phyloP scores from a whole-genome alignment of 1,284 basidiomycete species.

The Heterobasidion annosum region DNA sequence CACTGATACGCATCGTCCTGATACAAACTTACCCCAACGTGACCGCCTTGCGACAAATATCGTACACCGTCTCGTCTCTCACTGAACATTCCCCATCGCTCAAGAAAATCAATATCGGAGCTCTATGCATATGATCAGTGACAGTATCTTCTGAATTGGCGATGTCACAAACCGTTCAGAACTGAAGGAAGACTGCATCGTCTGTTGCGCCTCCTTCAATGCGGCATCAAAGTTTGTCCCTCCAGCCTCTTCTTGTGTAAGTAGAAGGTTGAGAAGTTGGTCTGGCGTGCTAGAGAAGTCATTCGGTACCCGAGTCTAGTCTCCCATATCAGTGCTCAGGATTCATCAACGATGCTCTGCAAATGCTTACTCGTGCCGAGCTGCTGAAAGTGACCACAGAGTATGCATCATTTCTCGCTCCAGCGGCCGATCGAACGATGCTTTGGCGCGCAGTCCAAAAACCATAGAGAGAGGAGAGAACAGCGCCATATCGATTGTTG shows the following conservation, averaged over 20 bases:
- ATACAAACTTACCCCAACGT: not conserved
- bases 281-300: conserved; percentile 42
- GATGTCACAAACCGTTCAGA: conserved; percentile 35
- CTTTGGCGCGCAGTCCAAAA: not conserved
- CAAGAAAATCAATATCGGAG: not conserved
- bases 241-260: conserved; percentile 22
- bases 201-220: conserved; percentile 22
- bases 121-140: not conserved
- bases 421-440: conserved; percentile 16
- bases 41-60: not conserved
- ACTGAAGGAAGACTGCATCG: conserved; percentile 45
- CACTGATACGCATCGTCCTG: not conserved
- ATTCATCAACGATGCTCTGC: conserved; percentile 26
- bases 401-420: conserved; percentile 1
- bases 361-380: not conserved
- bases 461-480: not conserved
- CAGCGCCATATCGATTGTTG: not conserved
- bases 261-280: conserved; percentile 30
- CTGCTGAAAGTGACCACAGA: not conserved
- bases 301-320: conserved; percentile 29
- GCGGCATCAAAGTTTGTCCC: conserved; percentile 44
- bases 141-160: no score
- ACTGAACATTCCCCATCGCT: not conserved
- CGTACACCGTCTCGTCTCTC: not conserved
- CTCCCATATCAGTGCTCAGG: conserved; percentile 31